These are phyloP conservation scores for Paecilomyces fulvus DNA, from an alignment of 2,329 filamentous ascomycete species.

Conservation along the genomic window DNA sequence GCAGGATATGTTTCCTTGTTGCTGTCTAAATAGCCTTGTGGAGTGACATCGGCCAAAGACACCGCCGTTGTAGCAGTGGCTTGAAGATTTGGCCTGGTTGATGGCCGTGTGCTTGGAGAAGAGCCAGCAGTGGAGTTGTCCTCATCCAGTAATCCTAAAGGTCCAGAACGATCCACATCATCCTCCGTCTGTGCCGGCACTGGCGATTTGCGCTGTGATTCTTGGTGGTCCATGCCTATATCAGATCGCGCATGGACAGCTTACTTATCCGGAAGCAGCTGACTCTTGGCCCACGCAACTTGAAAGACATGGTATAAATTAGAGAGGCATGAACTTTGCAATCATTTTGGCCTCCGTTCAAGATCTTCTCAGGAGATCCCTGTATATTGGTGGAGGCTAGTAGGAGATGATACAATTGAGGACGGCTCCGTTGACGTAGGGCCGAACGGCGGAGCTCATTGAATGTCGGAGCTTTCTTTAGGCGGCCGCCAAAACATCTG, in stretches of 20 bases:
- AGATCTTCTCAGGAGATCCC: neutral
- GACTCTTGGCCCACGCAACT: neutral
- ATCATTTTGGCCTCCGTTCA: neutral
- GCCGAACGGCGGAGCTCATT: constrained; percentile 1
- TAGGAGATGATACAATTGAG: constrained; percentile 6
- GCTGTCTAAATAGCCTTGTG: constrained; percentile 63
- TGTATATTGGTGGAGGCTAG: neutral
- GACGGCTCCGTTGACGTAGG: constrained; percentile 2
- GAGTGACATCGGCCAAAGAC: constrained; percentile 72
- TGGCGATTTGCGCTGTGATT: neutral
- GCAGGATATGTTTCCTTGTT: constrained; percentile 55
- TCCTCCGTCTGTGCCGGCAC: constrained; percentile 1
- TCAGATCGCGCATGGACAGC: neutral
- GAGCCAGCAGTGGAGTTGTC: constrained; percentile 18
- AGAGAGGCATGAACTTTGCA: neutral
- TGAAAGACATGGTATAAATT: neutral
- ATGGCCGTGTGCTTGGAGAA: constrained; percentile 24
- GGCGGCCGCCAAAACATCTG: constrained; percentile 7
- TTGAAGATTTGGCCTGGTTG: constrained; percentile 29
- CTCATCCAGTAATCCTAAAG: constrained; percentile 21
- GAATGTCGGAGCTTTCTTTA: constrained; percentile 5
- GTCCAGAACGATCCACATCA: constrained; percentile 5
- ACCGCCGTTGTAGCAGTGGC: constrained; percentile 76
- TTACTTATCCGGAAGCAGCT: constrained; percentile 1
- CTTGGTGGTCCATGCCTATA: neutral